Evolutionary conservation across 2,329 filamentous ascomycete species (phyloP), one percentile per base, ranked within the genome.

Genomic region (Clarireedia paspali): DNA sequence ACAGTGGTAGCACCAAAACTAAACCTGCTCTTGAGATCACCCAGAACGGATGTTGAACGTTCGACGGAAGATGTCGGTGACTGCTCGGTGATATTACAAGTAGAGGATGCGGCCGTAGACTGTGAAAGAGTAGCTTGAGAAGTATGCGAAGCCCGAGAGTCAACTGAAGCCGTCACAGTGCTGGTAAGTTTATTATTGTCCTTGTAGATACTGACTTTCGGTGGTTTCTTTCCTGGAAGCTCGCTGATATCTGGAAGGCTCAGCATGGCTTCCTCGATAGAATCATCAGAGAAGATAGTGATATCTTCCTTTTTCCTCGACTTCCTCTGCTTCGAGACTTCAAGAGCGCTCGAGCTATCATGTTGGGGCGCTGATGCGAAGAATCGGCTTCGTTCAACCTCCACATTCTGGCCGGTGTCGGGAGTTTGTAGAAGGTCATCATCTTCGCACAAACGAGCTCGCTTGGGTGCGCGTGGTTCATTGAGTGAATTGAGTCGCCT

Each of bases 241-340:
- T 59, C 59, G 38, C 62, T 64, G 30, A 59, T 49, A 60, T 77
- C 72, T 7, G 73, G 69, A 40, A 79, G 66, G 52, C 69, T 71
- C 4, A 73, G 66, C 70, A 79, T 75, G 6, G 74, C 74, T 30
- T 77, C 74, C 58, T 79, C 75, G 26, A 77, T 70, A 4, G 74
- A 71, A 59, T 79, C 77, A 62, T 81, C 78, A 1, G 77, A 80
- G 62, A 75, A 80, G 4, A 81, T 73, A 24, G 72, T 73, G 55
- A 80, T 68, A 7, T 70, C 69, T 14, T 73, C 70, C 54, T 73
- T 72, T 53, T 73, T 74, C 20, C 68, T 65, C 61, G 72, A 73
- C 58, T 73, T 75, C 17, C 57, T 72, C 44, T 68, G 66, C 39
- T 61, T 65, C 7, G 56, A 39, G 59, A 64, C 44, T 65, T 62